Evolutionary conservation across 352 stramenopile genomes (phyloP).

Genomic region (Globisporangium paddicum): DNA sequence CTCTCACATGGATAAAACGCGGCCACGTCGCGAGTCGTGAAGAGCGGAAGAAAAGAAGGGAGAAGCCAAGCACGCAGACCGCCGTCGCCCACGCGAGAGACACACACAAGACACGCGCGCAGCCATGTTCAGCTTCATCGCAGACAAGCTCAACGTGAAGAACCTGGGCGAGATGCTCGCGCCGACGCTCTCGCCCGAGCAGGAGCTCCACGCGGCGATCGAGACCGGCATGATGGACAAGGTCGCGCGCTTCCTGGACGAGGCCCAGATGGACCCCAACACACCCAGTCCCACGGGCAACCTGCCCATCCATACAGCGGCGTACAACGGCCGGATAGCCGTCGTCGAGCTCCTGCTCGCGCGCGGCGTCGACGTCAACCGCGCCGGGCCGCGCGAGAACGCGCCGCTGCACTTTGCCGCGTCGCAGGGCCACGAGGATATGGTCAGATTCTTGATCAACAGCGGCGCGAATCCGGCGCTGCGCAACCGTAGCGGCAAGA

Average conservation of each 20-base stretch:
- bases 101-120: background rate
- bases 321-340: conserved; percentile 72
- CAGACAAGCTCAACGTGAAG: conserved; percentile 88
- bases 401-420: conserved; percentile 79
- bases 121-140: conserved; percentile 86
- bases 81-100: background rate
- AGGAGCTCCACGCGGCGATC: conserved; percentile 79
- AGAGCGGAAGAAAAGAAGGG: background rate
- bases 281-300: conserved; percentile 71
- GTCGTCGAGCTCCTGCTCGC: conserved; percentile 74
- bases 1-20: conserved; percentile 2
- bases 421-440: conserved; percentile 70
- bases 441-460: conserved; percentile 70
- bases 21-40: conserved; percentile 8
- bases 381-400: conserved; percentile 61
- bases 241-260: conserved; percentile 67
- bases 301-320: conserved; percentile 78
- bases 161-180: conserved; percentile 85
- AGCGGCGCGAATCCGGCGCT: conserved; percentile 69
- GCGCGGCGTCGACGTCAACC: conserved; percentile 68
- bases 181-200: conserved; percentile 81
- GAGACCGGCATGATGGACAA: conserved; percentile 71
- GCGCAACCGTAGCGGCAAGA: conserved; percentile 76
- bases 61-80: background rate
- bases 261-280: conserved; percentile 61